phyloP scores from a whole-genome alignment of 768 basidiomycete genomes.

The Lactifluus hygrophoroides region DNA sequence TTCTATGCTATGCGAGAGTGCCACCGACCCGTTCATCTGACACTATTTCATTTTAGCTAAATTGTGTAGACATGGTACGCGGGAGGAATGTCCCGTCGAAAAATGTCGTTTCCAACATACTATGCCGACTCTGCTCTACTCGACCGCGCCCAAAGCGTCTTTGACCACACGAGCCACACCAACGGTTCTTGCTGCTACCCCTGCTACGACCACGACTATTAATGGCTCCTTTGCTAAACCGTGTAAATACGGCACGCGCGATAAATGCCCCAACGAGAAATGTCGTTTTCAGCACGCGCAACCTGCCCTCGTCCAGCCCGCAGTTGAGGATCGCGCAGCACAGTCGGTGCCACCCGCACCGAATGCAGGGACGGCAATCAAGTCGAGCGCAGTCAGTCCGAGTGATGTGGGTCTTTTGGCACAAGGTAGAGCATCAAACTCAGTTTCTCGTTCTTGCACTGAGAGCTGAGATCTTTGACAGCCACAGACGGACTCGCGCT shows the following conservation, averaged over 20 bases:
- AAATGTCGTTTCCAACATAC: not conserved
- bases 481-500: not conserved
- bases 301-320: not conserved
- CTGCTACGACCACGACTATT: no score
- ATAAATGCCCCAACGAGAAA: not conserved
- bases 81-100: not conserved
- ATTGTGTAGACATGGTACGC: conserved; percentile 4
- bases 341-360: no score
- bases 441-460: not conserved
- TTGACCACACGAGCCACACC: not conserved
- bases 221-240: not conserved
- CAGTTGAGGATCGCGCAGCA: not conserved
- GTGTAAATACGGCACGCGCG: not conserved
- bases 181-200: no score
- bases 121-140: not conserved
- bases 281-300: not conserved
- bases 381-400: no score
- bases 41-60: not conserved
- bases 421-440: not conserved
- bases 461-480: not conserved
- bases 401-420: not conserved
- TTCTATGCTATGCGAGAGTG: no score
- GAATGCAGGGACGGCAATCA: not conserved
- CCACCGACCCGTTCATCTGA: no score
- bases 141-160: not conserved